phyloP scores from a whole-genome alignment of 306 rosid genomes.

The Acacia acuminata region DNA sequence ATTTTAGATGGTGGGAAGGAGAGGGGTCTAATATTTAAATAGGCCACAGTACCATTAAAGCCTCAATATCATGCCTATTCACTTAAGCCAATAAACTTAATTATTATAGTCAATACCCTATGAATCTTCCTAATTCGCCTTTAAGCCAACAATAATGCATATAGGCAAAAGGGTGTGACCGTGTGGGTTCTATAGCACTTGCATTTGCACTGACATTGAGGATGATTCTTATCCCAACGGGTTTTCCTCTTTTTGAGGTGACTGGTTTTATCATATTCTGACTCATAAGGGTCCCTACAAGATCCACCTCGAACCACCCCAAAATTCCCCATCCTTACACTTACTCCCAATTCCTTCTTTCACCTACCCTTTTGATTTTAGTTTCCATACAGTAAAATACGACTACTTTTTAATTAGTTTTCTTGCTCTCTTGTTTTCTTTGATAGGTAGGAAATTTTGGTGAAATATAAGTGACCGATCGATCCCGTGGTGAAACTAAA shows the following conservation, averaged over 20 bases:
- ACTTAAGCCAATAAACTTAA: neutral
- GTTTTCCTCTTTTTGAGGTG: conserved; percentile 7
- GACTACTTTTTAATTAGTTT: neutral
- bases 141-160: neutral
- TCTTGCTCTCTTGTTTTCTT: neutral
- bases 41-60: neutral
- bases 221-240: conserved; percentile 41
- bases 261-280: neutral
- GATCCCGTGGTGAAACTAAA: neutral
- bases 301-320: conserved; percentile 6
- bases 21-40: neutral
- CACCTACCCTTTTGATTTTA: neutral
- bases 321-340: neutral
- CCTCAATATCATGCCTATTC: neutral
- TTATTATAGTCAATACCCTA: neutral
- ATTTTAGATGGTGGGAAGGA: neutral
- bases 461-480: neutral
- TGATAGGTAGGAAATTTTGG: neutral
- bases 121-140: neutral
- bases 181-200: neutral
- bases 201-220: conserved; percentile 43
- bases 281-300: conserved; percentile 14
- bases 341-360: neutral
- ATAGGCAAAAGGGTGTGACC: neutral
- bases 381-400: neutral